Percentiles rank a stretch among this genome's conserved stretches.
These are phyloP conservation scores for Aspergillus nidulans DNA, from an alignment of 495 filamentous ascomycete genomes.

Conservation along the genomic window DNA sequence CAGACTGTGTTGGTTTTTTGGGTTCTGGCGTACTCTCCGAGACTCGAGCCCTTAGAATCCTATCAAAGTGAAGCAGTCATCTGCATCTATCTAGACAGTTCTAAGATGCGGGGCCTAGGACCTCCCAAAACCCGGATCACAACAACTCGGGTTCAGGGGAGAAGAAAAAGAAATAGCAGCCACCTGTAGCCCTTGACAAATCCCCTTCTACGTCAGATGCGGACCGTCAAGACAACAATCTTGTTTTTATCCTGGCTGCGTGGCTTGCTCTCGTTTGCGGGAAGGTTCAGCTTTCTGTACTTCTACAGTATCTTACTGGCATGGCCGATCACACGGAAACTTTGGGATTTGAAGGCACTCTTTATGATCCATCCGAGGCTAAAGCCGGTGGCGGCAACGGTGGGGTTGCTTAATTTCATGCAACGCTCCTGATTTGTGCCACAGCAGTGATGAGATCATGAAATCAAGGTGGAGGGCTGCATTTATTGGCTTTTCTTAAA, in stretches of 20 bases:
- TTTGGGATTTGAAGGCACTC: neutral
- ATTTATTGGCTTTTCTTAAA: neutral
- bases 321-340: neutral
- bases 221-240: no score
- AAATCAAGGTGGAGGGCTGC: neutral
- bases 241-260: no score
- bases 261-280: neutral
- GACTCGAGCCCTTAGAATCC: no score
- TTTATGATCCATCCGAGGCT: neutral
- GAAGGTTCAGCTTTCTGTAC: neutral
- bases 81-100: neutral
- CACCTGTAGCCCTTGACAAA: neutral
- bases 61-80: neutral
- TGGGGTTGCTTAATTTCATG: slow-evolving; percentile 4
- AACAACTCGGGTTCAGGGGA: neutral
- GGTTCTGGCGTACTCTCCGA: neutral
- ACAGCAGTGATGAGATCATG: slow-evolving; percentile 1
- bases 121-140: neutral
- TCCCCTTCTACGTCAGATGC: neutral
- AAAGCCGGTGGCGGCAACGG: neutral
- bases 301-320: neutral
- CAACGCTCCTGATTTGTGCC: neutral
- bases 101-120: neutral
- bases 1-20: neutral
- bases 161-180: neutral